Evolutionary conservation across 2,329 filamentous ascomycete species (phyloP).

Genomic region (Cytospora piceicola): DNA sequence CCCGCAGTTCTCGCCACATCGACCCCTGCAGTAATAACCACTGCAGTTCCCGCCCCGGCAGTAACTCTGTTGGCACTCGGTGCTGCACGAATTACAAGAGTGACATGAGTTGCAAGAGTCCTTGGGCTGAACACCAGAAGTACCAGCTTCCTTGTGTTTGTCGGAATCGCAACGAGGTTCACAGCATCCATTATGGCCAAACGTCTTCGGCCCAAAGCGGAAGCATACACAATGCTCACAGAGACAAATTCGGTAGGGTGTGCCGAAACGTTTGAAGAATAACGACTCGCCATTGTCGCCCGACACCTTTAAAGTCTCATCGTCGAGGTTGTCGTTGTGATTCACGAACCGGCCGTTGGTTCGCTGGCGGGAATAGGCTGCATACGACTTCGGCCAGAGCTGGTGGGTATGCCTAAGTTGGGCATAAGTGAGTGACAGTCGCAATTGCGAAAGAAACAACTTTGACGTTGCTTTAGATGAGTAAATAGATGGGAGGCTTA

Average conservation of each 20-base stretch:
- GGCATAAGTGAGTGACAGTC: not conserved
- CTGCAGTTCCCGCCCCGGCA: not conserved
- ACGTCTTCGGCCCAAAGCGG: not conserved
- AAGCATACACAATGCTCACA: not conserved
- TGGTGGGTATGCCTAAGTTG: slow-evolving; percentile 18
- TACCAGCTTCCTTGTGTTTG: not conserved
- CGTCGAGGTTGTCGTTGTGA: slow-evolving; percentile 17
- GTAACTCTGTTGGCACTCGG: not conserved
- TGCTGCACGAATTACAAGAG: not conserved
- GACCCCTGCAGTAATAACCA: not conserved
- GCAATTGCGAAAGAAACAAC: too few relatives aligned
- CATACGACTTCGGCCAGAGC: slow-evolving; percentile 5
- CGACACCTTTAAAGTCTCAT: not conserved
- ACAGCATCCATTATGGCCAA: not conserved
- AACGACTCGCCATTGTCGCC: not conserved
- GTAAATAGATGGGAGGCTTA: not conserved
- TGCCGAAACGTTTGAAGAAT: not conserved
- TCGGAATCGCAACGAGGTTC: not conserved
- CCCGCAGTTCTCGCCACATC: slow-evolving; percentile 4
- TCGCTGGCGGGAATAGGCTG: slow-evolving; percentile 6
- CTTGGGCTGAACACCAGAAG: not conserved
- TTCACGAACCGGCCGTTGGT: slow-evolving; percentile 8
- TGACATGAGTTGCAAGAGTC: not conserved
- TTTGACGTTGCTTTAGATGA: too few relatives aligned
- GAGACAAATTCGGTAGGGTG: not conserved